phyloP scores from a whole-genome alignment of 805 yeast genomes.

The Vanderwaltozyma polyspora region DNA sequence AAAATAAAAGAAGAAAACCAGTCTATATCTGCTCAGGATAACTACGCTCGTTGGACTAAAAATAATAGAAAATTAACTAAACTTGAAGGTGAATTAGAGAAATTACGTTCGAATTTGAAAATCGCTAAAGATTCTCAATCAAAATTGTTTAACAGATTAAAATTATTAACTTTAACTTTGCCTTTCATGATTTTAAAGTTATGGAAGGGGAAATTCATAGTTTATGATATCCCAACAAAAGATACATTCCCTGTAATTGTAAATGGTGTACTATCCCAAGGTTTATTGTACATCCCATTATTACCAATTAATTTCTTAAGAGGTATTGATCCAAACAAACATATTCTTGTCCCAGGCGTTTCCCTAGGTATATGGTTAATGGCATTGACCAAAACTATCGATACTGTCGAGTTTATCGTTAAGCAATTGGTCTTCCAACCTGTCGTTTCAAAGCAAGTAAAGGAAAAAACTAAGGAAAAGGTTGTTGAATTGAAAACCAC shows the following conservation, averaged over 20 bases:
- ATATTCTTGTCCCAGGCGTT: slow-evolving; percentile 12
- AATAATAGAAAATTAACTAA: slow-evolving; percentile 62
- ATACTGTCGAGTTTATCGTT: slow-evolving; percentile 20
- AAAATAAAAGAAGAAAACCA: slow-evolving; percentile 42
- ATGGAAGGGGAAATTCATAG: slow-evolving; percentile 25
- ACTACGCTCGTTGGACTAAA: slow-evolving; percentile 94
- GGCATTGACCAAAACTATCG: slow-evolving; percentile 23
- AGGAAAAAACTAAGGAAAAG: neutral
- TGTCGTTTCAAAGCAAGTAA: slow-evolving; percentile 7
- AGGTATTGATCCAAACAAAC: slow-evolving; percentile 2
- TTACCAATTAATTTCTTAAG: slow-evolving; percentile 16
- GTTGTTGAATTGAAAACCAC: neutral
- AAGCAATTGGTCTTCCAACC: slow-evolving; percentile 11
- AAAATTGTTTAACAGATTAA: slow-evolving; percentile 11
- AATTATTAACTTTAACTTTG: slow-evolving; percentile 19
- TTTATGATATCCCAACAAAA: slow-evolving; percentile 19
- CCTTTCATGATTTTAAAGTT: slow-evolving; percentile 25
- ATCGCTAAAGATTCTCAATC: slow-evolving; percentile 5
- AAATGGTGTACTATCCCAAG: slow-evolving; percentile 24
- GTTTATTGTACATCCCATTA: slow-evolving; percentile 21
- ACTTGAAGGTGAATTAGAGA: slow-evolving; percentile 40
- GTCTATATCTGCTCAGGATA: slow-evolving; percentile 73
- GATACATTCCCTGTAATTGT: slow-evolving; percentile 23
- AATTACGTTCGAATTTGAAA: slow-evolving; percentile 31
- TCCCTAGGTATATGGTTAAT: slow-evolving; percentile 28